A percentile compares a stretch with the other conserved stretches of the same genome.
These are phyloP conservation scores for Sphaerulina vaccinii DNA, from an alignment of 2,329 filamentous ascomycete species.

Conservation along the genomic window DNA sequence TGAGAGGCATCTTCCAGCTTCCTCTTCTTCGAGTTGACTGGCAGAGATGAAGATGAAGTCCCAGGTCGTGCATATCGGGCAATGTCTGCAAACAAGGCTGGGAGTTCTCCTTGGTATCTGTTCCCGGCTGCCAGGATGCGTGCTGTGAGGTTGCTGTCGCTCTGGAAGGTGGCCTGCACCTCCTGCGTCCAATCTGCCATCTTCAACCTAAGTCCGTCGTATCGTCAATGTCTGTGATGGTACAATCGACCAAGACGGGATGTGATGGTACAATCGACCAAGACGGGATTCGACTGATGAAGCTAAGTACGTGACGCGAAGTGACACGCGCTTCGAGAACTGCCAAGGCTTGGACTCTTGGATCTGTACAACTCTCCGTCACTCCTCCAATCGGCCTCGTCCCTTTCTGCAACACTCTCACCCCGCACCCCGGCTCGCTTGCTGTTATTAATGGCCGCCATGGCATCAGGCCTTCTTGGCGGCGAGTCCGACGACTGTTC, in stretches of 20 bases:
- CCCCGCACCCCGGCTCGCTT: neutral
- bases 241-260: neutral
- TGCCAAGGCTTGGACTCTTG: neutral
- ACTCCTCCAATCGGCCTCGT: neutral
- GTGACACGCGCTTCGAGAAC: neutral
- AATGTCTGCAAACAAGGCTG: conserved; percentile 50
- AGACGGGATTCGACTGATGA: no score
- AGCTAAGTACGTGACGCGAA: no score
- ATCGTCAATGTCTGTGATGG: neutral
- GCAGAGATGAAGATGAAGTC: conserved; percentile 17
- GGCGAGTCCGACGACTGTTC: neutral
- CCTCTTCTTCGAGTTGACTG: conserved; percentile 46
- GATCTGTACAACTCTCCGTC: neutral
- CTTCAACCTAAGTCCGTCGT: no score
- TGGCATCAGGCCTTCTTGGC: conserved; percentile 2
- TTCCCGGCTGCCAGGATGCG: conserved; percentile 22
- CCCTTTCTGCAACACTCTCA: neutral
- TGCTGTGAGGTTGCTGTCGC: conserved; percentile 17
- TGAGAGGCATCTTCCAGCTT: conserved; percentile 46
- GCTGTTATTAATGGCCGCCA: neutral
- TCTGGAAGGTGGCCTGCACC: conserved; percentile 23
- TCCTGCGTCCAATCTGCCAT: conserved; percentile 14
- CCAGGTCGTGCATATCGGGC: conserved; percentile 42
- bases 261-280: no score
- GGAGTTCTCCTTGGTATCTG: conserved; percentile 24